A percentile compares a stretch with the other conserved stretches of the same genome.
Conservation (phyloP, 73 alveolate genomes). For the Loxodes magnus region DNA sequence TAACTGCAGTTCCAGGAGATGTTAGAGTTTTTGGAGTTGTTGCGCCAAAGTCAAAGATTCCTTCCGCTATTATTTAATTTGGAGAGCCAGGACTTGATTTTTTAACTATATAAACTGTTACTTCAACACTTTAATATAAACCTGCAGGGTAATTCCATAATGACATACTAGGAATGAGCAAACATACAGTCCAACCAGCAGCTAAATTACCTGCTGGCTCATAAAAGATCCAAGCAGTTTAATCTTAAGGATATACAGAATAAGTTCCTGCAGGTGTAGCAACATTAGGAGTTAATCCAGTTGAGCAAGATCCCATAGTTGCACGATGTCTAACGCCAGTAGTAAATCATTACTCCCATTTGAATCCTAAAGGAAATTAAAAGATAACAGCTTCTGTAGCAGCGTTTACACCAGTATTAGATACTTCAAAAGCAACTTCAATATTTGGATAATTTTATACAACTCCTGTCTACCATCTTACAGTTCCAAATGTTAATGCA, state of each 20-base stretch:
- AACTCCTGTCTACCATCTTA: background rate
- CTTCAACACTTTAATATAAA: too few relatives aligned
- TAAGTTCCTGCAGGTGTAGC: background rate
- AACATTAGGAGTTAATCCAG: background rate
- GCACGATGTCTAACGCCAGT: too few relatives aligned
- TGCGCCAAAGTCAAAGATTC: background rate
- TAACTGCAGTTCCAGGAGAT: background rate
- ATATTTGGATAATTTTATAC: background rate
- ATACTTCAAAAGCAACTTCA: background rate
- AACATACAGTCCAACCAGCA: conserved; percentile 2
- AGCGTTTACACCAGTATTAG: background rate
- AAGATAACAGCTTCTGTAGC: background rate
- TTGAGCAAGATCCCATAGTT: conserved; percentile 6
- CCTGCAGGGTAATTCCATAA: conserved; percentile 6
- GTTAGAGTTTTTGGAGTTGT: background rate
- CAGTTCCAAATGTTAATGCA: background rate
- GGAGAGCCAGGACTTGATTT: background rate
- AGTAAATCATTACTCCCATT: conserved; percentile 9
- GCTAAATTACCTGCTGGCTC: background rate
- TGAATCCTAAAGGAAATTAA: conserved; percentile 10
- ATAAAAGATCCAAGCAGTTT: conserved; percentile 15
- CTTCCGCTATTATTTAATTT: background rate
- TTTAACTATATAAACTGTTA: too few relatives aligned
- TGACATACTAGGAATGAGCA: background rate
- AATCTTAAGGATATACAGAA: background rate